phyloP scores from a whole-genome alignment of 805 yeast species.

The Starmerella stigmatis region DNA sequence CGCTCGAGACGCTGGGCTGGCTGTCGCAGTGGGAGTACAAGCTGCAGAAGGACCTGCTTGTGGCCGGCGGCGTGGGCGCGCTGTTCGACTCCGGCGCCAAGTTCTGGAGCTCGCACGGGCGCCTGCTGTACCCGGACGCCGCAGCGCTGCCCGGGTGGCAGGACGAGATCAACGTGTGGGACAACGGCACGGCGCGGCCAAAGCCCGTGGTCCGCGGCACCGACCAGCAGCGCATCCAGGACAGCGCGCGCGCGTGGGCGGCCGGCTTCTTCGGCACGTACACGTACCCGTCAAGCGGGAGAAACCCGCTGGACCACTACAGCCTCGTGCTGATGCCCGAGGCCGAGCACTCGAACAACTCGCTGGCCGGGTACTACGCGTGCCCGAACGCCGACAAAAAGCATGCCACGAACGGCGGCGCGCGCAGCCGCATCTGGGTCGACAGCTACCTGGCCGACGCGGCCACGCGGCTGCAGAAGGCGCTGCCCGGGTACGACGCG shows the following conservation, averaged over 20 bases:
- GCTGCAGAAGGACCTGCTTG: slow-evolving; percentile 30
- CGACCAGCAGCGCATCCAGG: slow-evolving; percentile 33
- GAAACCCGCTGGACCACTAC: slow-evolving; percentile 28
- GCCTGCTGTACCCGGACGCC: slow-evolving; percentile 29
- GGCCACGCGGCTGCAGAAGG: slow-evolving; percentile 44
- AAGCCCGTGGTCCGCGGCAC: slow-evolving; percentile 33
- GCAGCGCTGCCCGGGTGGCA: slow-evolving; percentile 25
- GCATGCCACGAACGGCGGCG: slow-evolving; percentile 25
- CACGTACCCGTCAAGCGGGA: slow-evolving; percentile 28
- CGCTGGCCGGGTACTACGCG: slow-evolving; percentile 33
- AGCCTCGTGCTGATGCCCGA: slow-evolving; percentile 30
- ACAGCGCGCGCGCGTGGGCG: slow-evolving; percentile 37
- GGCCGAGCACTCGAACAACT: slow-evolving; percentile 29
- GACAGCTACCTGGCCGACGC: slow-evolving; percentile 42
- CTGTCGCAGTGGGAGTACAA: slow-evolving; percentile 30
- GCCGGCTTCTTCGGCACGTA: slow-evolving; percentile 36
- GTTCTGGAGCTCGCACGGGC: slow-evolving; percentile 37
- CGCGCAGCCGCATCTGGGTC: slow-evolving; percentile 30
- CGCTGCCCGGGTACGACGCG: slow-evolving; percentile 43
- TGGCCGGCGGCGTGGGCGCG: slow-evolving; percentile 33
- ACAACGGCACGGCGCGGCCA: slow-evolving; percentile 30
- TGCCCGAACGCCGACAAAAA: slow-evolving; percentile 31
- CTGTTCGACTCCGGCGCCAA: slow-evolving; percentile 32
- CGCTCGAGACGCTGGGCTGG: slow-evolving; percentile 28
- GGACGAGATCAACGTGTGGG: slow-evolving; percentile 26